phyloP scores from a whole-genome alignment of 176 grass and related monocot genomes.

The Saccharum spontaneum region DNA sequence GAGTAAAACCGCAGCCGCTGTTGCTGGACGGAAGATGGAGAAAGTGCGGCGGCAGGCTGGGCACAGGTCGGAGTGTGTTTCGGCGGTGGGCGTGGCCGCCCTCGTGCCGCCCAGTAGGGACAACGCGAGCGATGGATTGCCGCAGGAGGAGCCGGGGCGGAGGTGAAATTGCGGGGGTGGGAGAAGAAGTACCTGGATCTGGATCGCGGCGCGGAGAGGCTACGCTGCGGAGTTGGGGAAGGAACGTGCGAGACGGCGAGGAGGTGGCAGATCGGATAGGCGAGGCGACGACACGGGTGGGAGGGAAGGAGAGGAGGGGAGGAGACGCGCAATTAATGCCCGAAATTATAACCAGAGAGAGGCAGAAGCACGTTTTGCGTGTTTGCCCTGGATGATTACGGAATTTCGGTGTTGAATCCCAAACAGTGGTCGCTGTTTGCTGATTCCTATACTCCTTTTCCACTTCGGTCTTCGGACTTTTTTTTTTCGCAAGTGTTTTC shows the following conservation, averaged over 20 bases:
- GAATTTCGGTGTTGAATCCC: not conserved
- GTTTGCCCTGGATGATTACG: not conserved
- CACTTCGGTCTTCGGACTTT: too few relatives aligned
- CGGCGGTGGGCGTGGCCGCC: not conserved
- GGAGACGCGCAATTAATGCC: conserved; percentile 28
- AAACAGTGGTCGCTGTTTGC: too few relatives aligned
- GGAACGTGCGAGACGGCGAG: conserved; percentile 35
- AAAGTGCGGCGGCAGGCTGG: not conserved
- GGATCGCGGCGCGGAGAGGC: conserved; percentile 9
- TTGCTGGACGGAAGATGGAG: not conserved
- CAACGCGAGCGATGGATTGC: not conserved
- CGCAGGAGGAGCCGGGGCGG: not conserved
- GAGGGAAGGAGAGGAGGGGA: conserved; percentile 2
- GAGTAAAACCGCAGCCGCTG: not conserved
- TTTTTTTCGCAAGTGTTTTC: too few relatives aligned
- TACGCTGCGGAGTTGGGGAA: conserved; percentile 7
- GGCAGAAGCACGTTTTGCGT: conserved; percentile 23
- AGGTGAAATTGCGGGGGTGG: not conserved
- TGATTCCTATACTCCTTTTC: too few relatives aligned
- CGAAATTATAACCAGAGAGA: not conserved
- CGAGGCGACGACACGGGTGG: conserved; percentile 31
- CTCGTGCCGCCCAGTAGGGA: not conserved
- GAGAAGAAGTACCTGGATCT: conserved; percentile 14
- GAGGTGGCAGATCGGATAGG: conserved; percentile 44
- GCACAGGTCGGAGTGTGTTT: not conserved